Evolutionary conservation across 768 basidiomycete species (phyloP), one percentile per base, ranked within the genome.

Genomic region (Lyophyllum shimeji): DNA sequence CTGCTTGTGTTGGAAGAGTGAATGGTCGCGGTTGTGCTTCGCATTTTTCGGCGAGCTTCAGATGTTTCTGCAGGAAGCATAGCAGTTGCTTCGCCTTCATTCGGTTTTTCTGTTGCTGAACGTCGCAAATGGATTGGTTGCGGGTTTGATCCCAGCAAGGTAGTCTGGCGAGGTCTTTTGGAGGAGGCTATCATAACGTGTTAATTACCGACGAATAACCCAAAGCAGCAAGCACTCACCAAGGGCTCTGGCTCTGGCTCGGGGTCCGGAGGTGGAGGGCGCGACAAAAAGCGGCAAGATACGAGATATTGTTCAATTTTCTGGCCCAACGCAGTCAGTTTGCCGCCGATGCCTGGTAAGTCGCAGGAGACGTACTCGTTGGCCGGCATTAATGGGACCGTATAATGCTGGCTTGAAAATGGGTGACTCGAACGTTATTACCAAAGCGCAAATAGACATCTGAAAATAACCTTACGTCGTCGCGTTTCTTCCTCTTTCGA

Each of bases 231-330:
- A 29, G n/a, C 29, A 27, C 3, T 18, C 29, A 54, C 53, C 53
- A 31, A 58, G 3, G 9, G 4, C 24, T 49, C 27, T 37, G 33
- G 24, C 3, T 46, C 42, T 27, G 27, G 45, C 15, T 21, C 43
- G n/a, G 33, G 17, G 9, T 29, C 9, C 9, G 29, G 29, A 31
- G 52, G 40, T 9, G 40, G 45, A 33, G 50, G 45, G 25, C 58
- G 40, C 5, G 58, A 55, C 23, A 64, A 18, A 24, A 62, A 58
- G 12, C 61, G 48, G 21, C 43, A 51, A 7, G 42, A 17, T 7
- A 60, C 42, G 29, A 62, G 49, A 42, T 39, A 60, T 25, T 58
- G 37, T 20, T 60, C 61, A 5, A 64, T 53, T 52, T 52, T 59
- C 62, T 63, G 15, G 1, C 25, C 23, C 33, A 6, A 25, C 15